Evolutionary conservation across 441 rosid species (phyloP), one percentile per base, ranked within the genome.

Genomic region (Populus tomentosa): DNA sequence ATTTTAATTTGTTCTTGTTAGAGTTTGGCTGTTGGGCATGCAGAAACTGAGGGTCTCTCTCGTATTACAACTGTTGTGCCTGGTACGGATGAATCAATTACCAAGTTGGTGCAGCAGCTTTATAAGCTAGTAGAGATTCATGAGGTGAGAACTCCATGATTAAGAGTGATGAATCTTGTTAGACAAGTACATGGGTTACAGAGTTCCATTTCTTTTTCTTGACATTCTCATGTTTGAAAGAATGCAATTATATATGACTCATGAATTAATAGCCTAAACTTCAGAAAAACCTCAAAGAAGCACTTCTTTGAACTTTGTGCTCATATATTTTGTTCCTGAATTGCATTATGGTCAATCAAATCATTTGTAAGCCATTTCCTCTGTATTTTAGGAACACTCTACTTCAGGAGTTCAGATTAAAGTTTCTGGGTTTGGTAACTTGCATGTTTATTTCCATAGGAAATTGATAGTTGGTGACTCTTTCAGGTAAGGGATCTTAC

Each of bases 1-100:
- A 53, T 78, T 70, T 75, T 75, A 18, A 38, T 79, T 50, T 65
- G 75, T 71, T 73, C 9, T 73, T 69, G 35, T 38, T 85, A 94
- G 98, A 94, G 98, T 87, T 89, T 94, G 88, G 97, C 97, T 69
- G 96, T 92, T 63, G 96, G 96, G 65, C 98, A 91, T 81, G 84
- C 97, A 77, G 98, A 92, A 88, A 83, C 82, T 59, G 88, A 90
- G 85, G 96, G 98, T 7, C 83, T 86, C 65, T 92, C 98, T 77
- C 94, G 96, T 79, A 94, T 94, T 70, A 94, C 96, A 78, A 89
- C 97, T 20, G 97, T 94, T 79, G 89, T 92, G 72, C 93, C 97
- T 75, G 97, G 90, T 71, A 92, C 98, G 5, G 94, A 94, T 88
- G 94, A 91, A 85, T 94, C 97, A 26, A 80, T 94, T 78, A 80